Conservation (phyloP, 139 green algal species). For the Limnomonas spitsbergensis region DNA sequence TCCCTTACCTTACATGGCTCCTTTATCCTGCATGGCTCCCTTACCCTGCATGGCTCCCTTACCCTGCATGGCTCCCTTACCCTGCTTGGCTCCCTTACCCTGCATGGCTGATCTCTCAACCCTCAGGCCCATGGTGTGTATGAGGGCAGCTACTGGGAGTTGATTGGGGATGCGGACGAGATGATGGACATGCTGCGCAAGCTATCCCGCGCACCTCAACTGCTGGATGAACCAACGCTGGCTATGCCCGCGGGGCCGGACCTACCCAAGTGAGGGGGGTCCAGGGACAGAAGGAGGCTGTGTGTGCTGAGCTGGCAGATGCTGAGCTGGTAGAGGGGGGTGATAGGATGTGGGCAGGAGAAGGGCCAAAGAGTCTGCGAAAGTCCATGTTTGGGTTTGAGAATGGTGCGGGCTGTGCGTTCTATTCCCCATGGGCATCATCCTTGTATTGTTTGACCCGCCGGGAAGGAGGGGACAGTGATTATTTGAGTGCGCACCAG, state of each 20-base stretch:
- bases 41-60: too few relatives aligned
- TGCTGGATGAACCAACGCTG: conserved; percentile 52
- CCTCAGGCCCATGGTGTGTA: conserved; percentile 58
- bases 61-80: too few relatives aligned
- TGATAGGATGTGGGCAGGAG: neutral
- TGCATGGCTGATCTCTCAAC: neutral
- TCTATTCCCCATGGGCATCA: too few relatives aligned
- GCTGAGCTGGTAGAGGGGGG: neutral
- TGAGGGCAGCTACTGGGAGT: conserved; percentile 69
- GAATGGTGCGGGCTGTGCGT: too few relatives aligned
- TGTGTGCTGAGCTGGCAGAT: too few relatives aligned
- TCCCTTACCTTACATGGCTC: too few relatives aligned
- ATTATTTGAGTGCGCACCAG: too few relatives aligned
- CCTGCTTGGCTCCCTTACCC: too few relatives aligned
- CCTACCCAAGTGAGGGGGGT: conserved; percentile 26
- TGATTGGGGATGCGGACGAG: conserved; percentile 52
- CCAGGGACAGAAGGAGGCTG: neutral
- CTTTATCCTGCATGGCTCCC: too few relatives aligned
- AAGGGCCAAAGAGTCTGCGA: neutral
- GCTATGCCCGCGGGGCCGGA: conserved; percentile 40
- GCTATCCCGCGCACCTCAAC: conserved; percentile 37
- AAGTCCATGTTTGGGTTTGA: too few relatives aligned
- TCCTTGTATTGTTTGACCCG: too few relatives aligned
- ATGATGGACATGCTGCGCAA: conserved; percentile 48
- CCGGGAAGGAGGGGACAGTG: too few relatives aligned